Evolutionary conservation across 148 eudicot species (phyloP), one percentile per base, ranked within the genome.

Genomic region (Vaccinium myrtillus): DNA sequence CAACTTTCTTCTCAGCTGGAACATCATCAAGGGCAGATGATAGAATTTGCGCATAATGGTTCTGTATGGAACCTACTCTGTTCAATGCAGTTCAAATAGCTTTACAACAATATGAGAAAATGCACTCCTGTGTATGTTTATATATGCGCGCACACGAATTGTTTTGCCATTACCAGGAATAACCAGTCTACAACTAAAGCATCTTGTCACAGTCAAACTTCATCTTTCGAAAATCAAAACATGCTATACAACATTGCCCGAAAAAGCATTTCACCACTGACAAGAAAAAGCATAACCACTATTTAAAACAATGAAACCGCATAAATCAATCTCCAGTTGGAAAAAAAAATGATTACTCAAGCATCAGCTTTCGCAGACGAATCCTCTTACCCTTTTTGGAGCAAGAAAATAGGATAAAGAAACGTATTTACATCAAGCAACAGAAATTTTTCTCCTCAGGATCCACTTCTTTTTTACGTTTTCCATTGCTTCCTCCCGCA

Each of bases 401-500:
- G 59, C 59, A 77, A 77, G 80, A 77, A 50, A 76, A 1, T 10
- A 50, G 14, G 48, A 70, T 8, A 2, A 21, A 25, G 79, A 21
- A n/a, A 78, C 18, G 27, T 77, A 71, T 82, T 43, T 82, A 80
- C 82, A 77, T 90, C 84, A 93, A 43, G 77, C 79, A 78, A 80
- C 89, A 2, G 91, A 43, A 69, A 84, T 79, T 86, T 89, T 87
- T 88, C 87, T 87, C 89, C 75, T 88, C 5, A 85, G 16, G 54
- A 82, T 80, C 94, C 93, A 92, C 85, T 81, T 92, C 86, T 83
- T 93, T 82, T 87, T 95, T 79, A 91, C 92, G 58, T 86, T 84
- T 84, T 90, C 94, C 2, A 90, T 83, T 10, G 95, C 97, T 79
- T 87, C 92, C 85, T 87, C 92, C 86, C 91, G 91, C 88, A 79